Evolutionary conservation across 2,329 filamentous ascomycete species (phyloP).

Genomic region (Elsinoe perseae): DNA sequence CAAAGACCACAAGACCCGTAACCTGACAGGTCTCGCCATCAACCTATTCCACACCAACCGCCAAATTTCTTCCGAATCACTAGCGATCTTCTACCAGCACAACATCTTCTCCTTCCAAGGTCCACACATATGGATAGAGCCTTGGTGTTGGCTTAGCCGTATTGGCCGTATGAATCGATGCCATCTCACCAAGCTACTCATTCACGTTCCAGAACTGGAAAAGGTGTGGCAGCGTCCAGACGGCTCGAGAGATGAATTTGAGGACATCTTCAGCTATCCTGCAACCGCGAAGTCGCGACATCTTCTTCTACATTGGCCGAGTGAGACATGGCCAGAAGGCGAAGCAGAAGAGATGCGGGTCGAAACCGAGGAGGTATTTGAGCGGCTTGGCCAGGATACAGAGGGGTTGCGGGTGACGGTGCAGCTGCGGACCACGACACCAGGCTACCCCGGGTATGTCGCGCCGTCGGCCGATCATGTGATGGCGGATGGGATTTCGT

Average conservation of each 20-base stretch:
- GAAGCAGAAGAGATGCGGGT: neutral
- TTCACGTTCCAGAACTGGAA: neutral
- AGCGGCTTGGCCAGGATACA: neutral
- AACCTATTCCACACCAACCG: neutral
- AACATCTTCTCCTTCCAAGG: neutral
- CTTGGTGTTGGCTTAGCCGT: neutral
- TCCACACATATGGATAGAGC: neutral
- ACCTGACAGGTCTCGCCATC: neutral
- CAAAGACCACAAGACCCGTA: neutral
- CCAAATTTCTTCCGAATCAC: neutral
- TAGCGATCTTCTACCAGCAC: neutral
- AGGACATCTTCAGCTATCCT: neutral
- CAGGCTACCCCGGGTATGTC: neutral
- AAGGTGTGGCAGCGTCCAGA: neutral
- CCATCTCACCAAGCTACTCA: neutral
- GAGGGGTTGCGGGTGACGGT: neutral
- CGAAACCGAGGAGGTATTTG: neutral
- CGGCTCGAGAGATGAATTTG: neutral
- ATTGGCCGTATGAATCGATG: neutral
- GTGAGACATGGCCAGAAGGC: neutral
- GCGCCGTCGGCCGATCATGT: neutral
- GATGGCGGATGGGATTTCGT: neutral
- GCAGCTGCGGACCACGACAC: neutral
- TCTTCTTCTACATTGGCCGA: neutral
- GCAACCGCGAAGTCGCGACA: neutral